Evolutionary conservation across 2,329 filamentous ascomycete species (phyloP).

Genomic region (Pestalotiopsis sp.): DNA sequence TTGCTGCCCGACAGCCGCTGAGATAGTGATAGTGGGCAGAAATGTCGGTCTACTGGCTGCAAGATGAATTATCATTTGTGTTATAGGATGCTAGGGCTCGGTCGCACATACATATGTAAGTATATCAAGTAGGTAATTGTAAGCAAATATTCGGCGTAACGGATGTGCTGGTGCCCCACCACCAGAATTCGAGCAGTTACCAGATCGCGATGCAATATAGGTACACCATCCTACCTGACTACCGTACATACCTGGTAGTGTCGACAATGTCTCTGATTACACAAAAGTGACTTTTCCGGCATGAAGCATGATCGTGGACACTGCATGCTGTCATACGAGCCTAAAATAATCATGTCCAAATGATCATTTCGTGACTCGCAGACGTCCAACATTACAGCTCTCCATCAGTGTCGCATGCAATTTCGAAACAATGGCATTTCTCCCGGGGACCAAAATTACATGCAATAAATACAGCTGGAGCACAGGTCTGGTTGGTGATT

Average conservation of each 20-base stretch:
- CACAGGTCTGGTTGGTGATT: not conserved
- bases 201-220: too few species aligned
- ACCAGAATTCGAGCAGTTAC: not conserved
- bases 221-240: too few species aligned
- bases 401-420: not conserved
- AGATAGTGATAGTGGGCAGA: not conserved
- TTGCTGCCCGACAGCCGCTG: not conserved
- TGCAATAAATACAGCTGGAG: not conserved
- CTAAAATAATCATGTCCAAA: not conserved
- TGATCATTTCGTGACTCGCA: not conserved
- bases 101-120: not conserved
- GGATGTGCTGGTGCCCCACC: not conserved
- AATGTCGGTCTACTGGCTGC: not conserved
- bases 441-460: not conserved
- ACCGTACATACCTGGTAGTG: not conserved
- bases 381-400: not conserved
- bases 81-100: not conserved
- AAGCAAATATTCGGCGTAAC: not conserved
- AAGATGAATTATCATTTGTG: not conserved
- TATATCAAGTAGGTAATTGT: not conserved
- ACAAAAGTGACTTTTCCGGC: not conserved
- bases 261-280: not conserved
- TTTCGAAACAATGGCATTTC: not conserved
- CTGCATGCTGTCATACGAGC: not conserved
- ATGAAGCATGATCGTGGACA: not conserved